phyloP scores from a whole-genome alignment of 2,329 filamentous ascomycete genomes.

The Knoxdaviesia proteae region DNA sequence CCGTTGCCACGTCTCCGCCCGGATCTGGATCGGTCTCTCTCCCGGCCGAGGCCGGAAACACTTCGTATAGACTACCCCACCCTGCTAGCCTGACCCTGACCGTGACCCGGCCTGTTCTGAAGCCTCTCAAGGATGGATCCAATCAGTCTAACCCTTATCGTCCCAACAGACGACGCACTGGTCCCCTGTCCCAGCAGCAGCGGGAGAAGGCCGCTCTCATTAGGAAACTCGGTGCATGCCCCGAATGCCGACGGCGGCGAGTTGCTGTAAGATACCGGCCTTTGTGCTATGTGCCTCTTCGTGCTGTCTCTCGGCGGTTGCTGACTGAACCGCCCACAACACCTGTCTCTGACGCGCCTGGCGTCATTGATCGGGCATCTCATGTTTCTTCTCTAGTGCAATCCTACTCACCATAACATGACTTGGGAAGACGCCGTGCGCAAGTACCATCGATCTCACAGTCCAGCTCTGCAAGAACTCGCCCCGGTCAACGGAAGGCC shows the following conservation, averaged over 20 bases:
- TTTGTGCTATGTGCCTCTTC: background rate
- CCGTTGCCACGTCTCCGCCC: constrained; percentile 19
- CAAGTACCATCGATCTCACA: constrained; percentile 31
- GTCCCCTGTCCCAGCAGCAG: constrained; percentile 35
- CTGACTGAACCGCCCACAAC: constrained; percentile 2
- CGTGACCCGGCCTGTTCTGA: too few relatives aligned
- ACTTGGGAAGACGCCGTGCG: constrained; percentile 36
- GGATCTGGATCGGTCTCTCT: constrained; percentile 8
- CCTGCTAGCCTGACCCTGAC: constrained; percentile 12
- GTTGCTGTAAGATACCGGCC: constrained; percentile 29
- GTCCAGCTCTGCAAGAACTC: constrained; percentile 28
- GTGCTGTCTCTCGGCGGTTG: background rate
- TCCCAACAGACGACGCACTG: constrained; percentile 35
- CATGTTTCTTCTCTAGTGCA: constrained; percentile 20
- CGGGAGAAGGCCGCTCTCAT: constrained; percentile 38
- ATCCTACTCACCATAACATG: constrained; percentile 38
- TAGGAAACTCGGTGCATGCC: constrained; percentile 35
- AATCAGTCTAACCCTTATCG: constrained; percentile 31
- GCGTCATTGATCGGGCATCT: too few relatives aligned
- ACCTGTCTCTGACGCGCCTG: too few relatives aligned
- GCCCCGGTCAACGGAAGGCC: constrained; percentile 18
- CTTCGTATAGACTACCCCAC: constrained; percentile 8
- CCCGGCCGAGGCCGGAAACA: constrained; percentile 11
- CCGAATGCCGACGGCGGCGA: constrained; percentile 31
- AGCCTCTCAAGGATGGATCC: constrained; percentile 30